phyloP scores from a whole-genome alignment of 2,329 filamentous ascomycete genomes.

The Fusarium pilosicola region DNA sequence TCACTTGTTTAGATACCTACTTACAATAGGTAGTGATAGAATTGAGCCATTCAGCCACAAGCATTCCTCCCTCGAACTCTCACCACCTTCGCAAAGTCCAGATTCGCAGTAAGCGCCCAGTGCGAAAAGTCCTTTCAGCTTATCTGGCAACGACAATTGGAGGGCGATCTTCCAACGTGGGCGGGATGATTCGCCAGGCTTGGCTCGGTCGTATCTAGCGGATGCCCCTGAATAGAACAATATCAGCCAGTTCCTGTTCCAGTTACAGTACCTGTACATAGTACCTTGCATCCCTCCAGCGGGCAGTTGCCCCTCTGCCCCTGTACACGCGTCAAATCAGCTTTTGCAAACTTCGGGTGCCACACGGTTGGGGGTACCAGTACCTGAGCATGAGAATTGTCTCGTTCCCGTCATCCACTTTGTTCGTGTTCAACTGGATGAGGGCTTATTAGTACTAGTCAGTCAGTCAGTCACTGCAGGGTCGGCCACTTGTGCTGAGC shows the following conservation, averaged over 20 bases:
- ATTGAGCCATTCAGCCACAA: slow-evolving; percentile 2
- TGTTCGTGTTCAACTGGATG: slow-evolving; percentile 32
- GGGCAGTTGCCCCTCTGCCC: slow-evolving; percentile 16
- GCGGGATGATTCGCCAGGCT: slow-evolving; percentile 48
- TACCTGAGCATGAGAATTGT: slow-evolving; percentile 21
- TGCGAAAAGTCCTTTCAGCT: slow-evolving; percentile 25
- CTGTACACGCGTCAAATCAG: slow-evolving; percentile 41
- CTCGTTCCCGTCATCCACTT: slow-evolving; percentile 18
- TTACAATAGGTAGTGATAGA: background rate
- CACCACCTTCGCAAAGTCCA: slow-evolving; percentile 14
- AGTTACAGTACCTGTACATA: slow-evolving; percentile 17
- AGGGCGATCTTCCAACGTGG: slow-evolving; percentile 47
- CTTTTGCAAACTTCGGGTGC: slow-evolving; percentile 8
- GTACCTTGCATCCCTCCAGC: slow-evolving; percentile 29
- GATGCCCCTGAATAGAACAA: slow-evolving; percentile 40
- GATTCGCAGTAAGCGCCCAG: slow-evolving; percentile 29
- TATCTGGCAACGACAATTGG: slow-evolving; percentile 26
- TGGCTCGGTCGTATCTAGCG: slow-evolving; percentile 14
- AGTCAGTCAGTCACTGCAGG: slow-evolving; percentile 12
- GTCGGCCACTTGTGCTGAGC: background rate
- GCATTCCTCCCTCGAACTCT: slow-evolving; percentile 28
- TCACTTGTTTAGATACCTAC: background rate
- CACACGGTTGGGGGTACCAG: slow-evolving; percentile 29
- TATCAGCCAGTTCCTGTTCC: slow-evolving; percentile 24
- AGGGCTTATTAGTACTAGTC: background rate